These are phyloP conservation scores for Elsinoe ampelina DNA, from an alignment of 2,329 filamentous ascomycete species.

Conservation along the genomic window DNA sequence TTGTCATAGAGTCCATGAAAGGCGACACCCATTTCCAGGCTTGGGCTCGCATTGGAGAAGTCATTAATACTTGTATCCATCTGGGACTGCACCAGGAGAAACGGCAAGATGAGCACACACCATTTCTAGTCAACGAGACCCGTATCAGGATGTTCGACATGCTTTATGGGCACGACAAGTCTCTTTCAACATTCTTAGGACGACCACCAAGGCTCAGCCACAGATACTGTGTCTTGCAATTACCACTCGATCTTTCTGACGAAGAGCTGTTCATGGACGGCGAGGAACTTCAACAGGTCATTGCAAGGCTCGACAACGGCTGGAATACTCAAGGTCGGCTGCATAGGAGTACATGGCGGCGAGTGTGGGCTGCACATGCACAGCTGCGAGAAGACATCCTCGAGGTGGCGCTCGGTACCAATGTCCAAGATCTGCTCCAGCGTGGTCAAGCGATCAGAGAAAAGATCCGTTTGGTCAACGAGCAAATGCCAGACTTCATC, in stretches of 20 bases:
- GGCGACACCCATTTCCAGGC: slow-evolving; percentile 22
- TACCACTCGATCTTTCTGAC: slow-evolving; percentile 47
- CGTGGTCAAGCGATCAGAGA: slow-evolving; percentile 32
- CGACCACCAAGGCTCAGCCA: slow-evolving; percentile 23
- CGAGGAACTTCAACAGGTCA: slow-evolving; percentile 30
- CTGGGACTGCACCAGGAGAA: slow-evolving; percentile 30
- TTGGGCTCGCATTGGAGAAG: slow-evolving; percentile 28
- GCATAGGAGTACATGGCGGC: slow-evolving; percentile 36
- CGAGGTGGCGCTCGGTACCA: slow-evolving; percentile 44
- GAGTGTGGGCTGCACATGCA: slow-evolving; percentile 41
- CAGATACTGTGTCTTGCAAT: slow-evolving; percentile 45
- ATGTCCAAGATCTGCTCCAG: slow-evolving; percentile 30
- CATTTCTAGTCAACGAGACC: slow-evolving; percentile 27
- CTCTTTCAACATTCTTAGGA: slow-evolving; percentile 25
- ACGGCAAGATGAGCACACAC: slow-evolving; percentile 22
- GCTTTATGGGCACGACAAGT: slow-evolving; percentile 27
- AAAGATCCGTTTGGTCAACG: slow-evolving; percentile 31
- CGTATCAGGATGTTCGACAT: slow-evolving; percentile 27
- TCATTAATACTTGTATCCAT: slow-evolving; percentile 27
- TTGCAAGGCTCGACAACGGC: slow-evolving; percentile 41
- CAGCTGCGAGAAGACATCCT: slow-evolving; percentile 50
- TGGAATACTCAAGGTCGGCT: slow-evolving; percentile 43
- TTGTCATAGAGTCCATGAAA: slow-evolving; percentile 26
- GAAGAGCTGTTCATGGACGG: slow-evolving; percentile 39
- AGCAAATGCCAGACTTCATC: slow-evolving; percentile 26